These are phyloP conservation scores for Obba rivulosa DNA, from an alignment of 768 basidiomycete species.

Conservation along the genomic window DNA sequence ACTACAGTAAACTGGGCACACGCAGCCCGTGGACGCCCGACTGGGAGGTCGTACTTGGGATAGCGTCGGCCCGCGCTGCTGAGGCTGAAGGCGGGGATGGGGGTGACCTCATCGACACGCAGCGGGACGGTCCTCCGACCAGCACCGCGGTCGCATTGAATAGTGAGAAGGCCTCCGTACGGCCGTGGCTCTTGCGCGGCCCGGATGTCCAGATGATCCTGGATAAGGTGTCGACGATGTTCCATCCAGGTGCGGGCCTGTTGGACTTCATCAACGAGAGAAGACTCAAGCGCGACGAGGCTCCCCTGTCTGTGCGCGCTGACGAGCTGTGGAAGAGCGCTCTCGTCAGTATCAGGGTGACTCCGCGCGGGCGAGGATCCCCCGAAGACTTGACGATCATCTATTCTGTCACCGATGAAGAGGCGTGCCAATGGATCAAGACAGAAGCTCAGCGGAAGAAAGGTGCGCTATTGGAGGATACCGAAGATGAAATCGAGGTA, in stretches of 20 bases:
- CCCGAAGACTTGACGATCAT: conserved; percentile 74
- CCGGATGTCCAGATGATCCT: conserved; percentile 42
- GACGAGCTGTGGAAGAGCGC: conserved; percentile 52
- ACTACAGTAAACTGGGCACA: conserved; percentile 59
- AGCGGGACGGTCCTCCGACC: conserved; percentile 38
- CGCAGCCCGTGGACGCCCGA: conserved; percentile 72
- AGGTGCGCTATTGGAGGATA: conserved; percentile 12
- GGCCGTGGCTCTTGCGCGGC: conserved; percentile 72
- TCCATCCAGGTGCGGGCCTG: conserved; percentile 41
- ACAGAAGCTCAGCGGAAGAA: conserved; percentile 21
- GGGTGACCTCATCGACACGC: conserved; percentile 47
- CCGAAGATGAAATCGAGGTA: conserved; percentile 27
- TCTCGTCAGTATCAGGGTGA: conserved; percentile 61
- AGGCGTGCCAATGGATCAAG: conserved; percentile 44
- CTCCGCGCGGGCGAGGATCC: conserved; percentile 59
- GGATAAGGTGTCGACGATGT: conserved; percentile 30
- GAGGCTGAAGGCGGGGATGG: conserved; percentile 4
- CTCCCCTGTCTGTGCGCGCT: conserved; percentile 32
- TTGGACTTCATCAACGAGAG: conserved; percentile 51
- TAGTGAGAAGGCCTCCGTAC: conserved; percentile 11
- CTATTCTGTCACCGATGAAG: conserved; percentile 54
- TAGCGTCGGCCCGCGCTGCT: conserved; percentile 16
- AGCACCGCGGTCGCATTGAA: conserved; percentile 4
- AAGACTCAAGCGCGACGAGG: conserved; percentile 49
- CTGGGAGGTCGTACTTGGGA: conserved; percentile 68